Evolutionary conservation across 2,329 filamentous ascomycete genomes (phyloP).

Genomic region (Nothopassalora personata): DNA sequence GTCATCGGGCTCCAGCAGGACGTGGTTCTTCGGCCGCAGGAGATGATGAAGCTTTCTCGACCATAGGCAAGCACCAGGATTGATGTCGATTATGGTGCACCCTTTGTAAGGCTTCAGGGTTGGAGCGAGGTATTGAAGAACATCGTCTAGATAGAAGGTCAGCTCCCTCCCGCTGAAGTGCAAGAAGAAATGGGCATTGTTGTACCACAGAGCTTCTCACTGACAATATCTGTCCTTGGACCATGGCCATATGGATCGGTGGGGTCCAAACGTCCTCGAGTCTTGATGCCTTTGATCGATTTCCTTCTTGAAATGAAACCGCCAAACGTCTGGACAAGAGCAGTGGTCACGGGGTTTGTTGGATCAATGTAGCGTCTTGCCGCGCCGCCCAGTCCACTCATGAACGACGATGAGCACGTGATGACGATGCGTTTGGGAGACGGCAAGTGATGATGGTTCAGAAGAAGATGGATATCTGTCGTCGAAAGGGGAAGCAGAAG

Average conservation of each 20-base stretch:
- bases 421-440: background rate
- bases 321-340: constrained; percentile 1
- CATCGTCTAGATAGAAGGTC: constrained; percentile 51
- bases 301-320: background rate
- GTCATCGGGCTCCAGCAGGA: constrained; percentile 66
- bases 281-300: background rate
- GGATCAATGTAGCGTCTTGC: constrained; percentile 2
- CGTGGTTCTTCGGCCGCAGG: constrained; percentile 72
- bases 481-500: no score
- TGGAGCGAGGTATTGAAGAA: constrained; percentile 62
- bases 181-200: background rate
- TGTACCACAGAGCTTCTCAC: constrained; percentile 22
- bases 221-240: constrained; percentile 17
- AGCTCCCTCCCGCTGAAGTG: constrained; percentile 9
- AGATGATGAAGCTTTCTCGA: constrained; percentile 69
- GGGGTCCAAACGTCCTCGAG: background rate
- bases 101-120: constrained; percentile 65
- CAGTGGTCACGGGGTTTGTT: background rate
- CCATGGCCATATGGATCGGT: background rate
- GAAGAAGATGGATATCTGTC: background rate
- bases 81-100: constrained; percentile 82
- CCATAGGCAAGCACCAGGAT: constrained; percentile 74
- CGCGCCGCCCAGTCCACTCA: background rate
- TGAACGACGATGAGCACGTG: background rate
- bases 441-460: background rate